Evolutionary conservation across 1,139 yeast species (phyloP), one percentile per base, ranked within the genome.

Genomic region (Meyerozyma elateridarum): DNA sequence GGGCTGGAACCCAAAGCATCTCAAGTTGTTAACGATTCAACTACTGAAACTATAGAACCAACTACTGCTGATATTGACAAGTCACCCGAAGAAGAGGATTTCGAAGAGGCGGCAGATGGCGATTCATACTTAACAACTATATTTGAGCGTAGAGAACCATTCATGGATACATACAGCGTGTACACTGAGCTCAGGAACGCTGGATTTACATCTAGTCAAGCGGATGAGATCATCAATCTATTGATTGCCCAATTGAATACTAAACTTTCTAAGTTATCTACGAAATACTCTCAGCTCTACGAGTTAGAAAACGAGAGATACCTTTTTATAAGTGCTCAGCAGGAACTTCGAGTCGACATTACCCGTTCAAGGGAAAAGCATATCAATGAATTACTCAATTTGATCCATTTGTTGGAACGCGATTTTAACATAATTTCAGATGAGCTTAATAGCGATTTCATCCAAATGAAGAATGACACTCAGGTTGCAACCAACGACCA

Each of bases 301-400:
- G 95, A 85, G 42, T 64, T 87, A 12, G 95, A 87, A 41, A 89
- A 88, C 48, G 96, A 88, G 48, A 73, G 77, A 15, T 91, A 91
- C 52, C 61, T 91, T 18, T 89, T 88, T 56, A 93, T 88, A 51
- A 94, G 96, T 29, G 96, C 96, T 0, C 85, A 88, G 44, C 83
- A 91, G 36, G 97, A 91, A 53, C 61, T 91, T 26, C 58, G 84
- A 32, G 87, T 85, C 24, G 96, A 88, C 47, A 75, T 88, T 15
- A 79, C 83, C 28, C 70, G 83, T 31, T 72, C 83, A 13, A 64
- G 96, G 39, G 89, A 83, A 43, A 65, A 68, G 15, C 87, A 85
- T 44, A 66, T 84, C 32, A 79, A 80, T 42, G 85, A 81, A 40
- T 62, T 79, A 36, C 76, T 82, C 15, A 76, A 79, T 40, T 73